These are phyloP conservation scores for Podospora pseudopauciseta DNA, from an alignment of 495 filamentous ascomycete species.

Conservation along the genomic window DNA sequence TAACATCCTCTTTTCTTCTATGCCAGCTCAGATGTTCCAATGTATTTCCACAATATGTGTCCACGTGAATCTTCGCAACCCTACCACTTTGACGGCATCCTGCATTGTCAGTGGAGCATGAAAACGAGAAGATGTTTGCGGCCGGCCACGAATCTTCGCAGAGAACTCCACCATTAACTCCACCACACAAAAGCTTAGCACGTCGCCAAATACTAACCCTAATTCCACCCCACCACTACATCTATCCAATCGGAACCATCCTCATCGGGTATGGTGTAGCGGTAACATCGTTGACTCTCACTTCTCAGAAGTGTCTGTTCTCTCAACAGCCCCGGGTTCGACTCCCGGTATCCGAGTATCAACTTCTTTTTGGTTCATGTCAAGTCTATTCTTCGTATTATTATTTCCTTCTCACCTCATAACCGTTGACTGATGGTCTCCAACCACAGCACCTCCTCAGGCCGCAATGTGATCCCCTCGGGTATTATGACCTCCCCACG, in stretches of 20 bases:
- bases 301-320: constrained; percentile 1
- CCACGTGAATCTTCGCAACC: no score
- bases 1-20: no score
- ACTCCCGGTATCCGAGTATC: constrained; percentile 9
- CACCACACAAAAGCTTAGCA: background rate
- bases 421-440: constrained; percentile 22
- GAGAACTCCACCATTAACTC: background rate
- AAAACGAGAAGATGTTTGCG: no score
- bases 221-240: background rate
- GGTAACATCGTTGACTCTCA: constrained; percentile 12
- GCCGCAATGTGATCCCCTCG: constrained; percentile 20
- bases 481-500: constrained; percentile 16
- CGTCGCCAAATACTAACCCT: background rate
- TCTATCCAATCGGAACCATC: background rate
- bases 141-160: no score
- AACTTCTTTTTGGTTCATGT: constrained; percentile 2
- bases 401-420: background rate
- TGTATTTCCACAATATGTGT: no score
- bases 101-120: no score
- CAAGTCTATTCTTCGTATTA: background rate
- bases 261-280: constrained; percentile 10
- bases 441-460: constrained; percentile 22
- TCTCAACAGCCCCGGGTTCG: constrained; percentile 10
- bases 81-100: no score
- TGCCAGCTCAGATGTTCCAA: no score